A percentile compares a stretch with the other conserved stretches of the same genome.
Conservation (phyloP, 768 basidiomycete species). For the Cyathus striatus region DNA sequence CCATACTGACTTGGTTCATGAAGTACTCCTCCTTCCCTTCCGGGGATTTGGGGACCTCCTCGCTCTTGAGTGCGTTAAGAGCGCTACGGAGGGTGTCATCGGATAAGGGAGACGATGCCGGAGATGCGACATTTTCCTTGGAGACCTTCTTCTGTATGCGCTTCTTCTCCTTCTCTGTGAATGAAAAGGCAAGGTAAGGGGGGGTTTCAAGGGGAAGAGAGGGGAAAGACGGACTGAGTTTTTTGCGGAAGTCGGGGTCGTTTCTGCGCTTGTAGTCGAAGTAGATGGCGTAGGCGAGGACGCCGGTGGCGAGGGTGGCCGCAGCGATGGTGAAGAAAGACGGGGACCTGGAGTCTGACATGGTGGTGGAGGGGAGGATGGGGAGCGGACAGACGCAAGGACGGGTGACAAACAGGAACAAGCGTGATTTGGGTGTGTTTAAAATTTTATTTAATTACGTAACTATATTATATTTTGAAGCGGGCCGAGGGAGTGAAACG, state of each 20-base stretch:
- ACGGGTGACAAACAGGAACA: background rate
- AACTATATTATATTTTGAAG: too few species aligned
- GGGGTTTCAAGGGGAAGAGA: conserved; percentile 3
- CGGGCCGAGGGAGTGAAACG: too few species aligned
- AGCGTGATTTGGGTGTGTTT: background rate
- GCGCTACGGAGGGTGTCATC: conserved; percentile 58
- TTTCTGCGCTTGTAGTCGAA: conserved; percentile 95
- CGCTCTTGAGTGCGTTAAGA: conserved; percentile 61
- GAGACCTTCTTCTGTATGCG: conserved; percentile 63
- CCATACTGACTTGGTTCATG: conserved; percentile 83
- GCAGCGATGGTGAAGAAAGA: conserved; percentile 40
- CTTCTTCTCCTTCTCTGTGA: conserved; percentile 87
- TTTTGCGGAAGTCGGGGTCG: conserved; percentile 82
- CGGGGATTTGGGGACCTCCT: conserved; percentile 60
- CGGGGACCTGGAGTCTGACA: conserved; percentile 29
- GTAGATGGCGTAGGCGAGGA: conserved; percentile 82
- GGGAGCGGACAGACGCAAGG: background rate
- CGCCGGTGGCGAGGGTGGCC: conserved; percentile 48
- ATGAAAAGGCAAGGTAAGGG: conserved; percentile 9
- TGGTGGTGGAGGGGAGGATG: conserved; percentile 16
- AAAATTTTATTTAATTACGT: too few species aligned
- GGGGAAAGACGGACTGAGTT: conserved; percentile 60
- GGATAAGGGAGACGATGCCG: conserved; percentile 25
- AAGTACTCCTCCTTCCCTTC: conserved; percentile 87
- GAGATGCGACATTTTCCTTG: conserved; percentile 23